Evolutionary conservation across 257 asterid species (phyloP).

Genomic region (Schizonepeta tenuifolia): DNA sequence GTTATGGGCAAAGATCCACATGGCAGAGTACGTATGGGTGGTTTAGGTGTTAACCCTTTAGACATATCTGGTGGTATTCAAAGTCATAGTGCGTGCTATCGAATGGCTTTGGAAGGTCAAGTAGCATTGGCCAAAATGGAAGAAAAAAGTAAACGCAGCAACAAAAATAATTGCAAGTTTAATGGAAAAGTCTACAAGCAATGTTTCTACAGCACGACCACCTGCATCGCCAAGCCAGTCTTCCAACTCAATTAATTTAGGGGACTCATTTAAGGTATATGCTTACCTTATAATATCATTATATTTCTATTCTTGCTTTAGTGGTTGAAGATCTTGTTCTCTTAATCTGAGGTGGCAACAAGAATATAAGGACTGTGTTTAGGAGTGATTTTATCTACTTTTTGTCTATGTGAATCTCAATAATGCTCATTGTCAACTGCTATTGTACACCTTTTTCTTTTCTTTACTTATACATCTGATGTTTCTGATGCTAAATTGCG

Average conservation of each 20-base stretch:
- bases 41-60: neutral
- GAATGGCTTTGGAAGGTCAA: neutral
- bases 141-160: neutral
- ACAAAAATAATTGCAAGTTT: neutral
- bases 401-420: slow-evolving; percentile 17
- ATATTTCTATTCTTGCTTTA: neutral
- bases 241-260: neutral
- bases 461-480: no score
- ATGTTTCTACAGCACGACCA: neutral
- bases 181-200: neutral
- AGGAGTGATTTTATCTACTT: slow-evolving; percentile 30
- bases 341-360: slow-evolving; percentile 40
- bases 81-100: neutral
- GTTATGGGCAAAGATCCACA: neutral
- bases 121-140: neutral
- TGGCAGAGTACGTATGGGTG: neutral
- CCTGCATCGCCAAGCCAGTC: neutral
- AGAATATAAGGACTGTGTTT: slow-evolving; percentile 48
- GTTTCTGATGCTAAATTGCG: no score
- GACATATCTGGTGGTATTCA: neutral
- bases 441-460: no score
- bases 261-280: neutral
- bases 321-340: slow-evolving; percentile 37
- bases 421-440: no score
- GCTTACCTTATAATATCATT: no score